Evolutionary conservation across 2,329 filamentous ascomycete species (phyloP).

Genomic region (Aspergillus pseudoterreus): DNA sequence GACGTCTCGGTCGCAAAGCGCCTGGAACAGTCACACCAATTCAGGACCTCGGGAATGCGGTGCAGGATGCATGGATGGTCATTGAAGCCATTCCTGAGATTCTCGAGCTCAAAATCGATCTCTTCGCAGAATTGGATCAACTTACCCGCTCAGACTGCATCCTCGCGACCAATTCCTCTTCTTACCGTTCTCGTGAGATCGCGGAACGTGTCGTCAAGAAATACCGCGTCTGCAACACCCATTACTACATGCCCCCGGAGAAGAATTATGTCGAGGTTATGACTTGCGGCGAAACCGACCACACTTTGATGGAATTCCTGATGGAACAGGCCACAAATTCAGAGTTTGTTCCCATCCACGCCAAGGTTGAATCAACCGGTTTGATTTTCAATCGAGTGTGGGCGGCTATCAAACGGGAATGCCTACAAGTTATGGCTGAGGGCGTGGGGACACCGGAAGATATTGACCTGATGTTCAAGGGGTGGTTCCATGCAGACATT

Average conservation of each 20-base stretch:
- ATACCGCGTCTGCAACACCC: neutral
- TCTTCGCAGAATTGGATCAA: neutral
- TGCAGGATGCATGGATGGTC: neutral
- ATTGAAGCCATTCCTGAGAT: constrained; percentile 1
- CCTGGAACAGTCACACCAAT: neutral
- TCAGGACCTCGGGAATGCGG: neutral
- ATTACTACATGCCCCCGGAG: neutral
- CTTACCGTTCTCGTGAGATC: neutral
- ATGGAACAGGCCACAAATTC: neutral
- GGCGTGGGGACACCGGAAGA: neutral
- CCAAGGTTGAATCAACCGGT: neutral
- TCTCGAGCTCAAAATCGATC: neutral
- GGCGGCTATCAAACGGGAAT: neutral
- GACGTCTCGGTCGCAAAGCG: neutral
- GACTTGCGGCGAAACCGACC: neutral
- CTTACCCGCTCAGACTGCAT: neutral
- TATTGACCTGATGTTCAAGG: neutral
- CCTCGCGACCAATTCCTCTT: neutral
- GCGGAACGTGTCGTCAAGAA: neutral
- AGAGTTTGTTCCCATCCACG: neutral
- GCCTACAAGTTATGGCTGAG: neutral
- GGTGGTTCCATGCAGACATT: neutral
- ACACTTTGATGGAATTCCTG: neutral
- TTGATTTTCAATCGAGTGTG: neutral
- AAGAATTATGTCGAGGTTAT: neutral